Conservation (phyloP, 257 asterid genomes). For the Mentha longifolia region DNA sequence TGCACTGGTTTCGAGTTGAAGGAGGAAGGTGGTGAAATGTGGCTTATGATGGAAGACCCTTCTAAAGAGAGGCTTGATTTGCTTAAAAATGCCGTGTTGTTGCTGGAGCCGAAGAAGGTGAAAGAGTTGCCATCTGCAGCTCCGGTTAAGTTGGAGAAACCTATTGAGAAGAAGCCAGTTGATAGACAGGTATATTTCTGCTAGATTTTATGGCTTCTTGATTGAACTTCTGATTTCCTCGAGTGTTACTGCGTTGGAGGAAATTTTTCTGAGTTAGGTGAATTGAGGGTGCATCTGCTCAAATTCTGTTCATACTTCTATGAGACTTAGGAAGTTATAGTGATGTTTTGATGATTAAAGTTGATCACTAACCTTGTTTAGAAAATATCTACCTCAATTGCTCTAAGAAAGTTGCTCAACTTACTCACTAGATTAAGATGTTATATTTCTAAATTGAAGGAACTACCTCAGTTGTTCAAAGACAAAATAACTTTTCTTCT, state of each 20-base stretch:
- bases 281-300: background rate
- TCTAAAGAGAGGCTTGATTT: slow-evolving; percentile 52
- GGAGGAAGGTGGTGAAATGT: slow-evolving; percentile 85
- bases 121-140: slow-evolving; percentile 43
- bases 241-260: background rate
- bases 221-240: background rate
- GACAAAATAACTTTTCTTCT: too few relatives aligned
- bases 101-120: slow-evolving; percentile 65
- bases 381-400: background rate
- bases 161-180: slow-evolving; percentile 51
- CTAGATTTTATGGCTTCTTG: background rate
- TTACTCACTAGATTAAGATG: too few relatives aligned
- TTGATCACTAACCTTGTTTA: background rate
- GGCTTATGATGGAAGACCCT: slow-evolving; percentile 80
- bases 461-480: too few relatives aligned
- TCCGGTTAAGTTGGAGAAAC: slow-evolving; percentile 52
- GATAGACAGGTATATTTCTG: slow-evolving; percentile 79
- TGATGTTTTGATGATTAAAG: background rate
- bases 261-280: slow-evolving; percentile 1
- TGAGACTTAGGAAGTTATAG: background rate
- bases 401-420: too few relatives aligned
- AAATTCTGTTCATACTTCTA: background rate
- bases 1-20: slow-evolving; percentile 72
- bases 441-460: too few relatives aligned
- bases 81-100: slow-evolving; percentile 48